Conservation (phyloP, 176 grass and related monocot genomes). For the Thalia dealbata region DNA sequence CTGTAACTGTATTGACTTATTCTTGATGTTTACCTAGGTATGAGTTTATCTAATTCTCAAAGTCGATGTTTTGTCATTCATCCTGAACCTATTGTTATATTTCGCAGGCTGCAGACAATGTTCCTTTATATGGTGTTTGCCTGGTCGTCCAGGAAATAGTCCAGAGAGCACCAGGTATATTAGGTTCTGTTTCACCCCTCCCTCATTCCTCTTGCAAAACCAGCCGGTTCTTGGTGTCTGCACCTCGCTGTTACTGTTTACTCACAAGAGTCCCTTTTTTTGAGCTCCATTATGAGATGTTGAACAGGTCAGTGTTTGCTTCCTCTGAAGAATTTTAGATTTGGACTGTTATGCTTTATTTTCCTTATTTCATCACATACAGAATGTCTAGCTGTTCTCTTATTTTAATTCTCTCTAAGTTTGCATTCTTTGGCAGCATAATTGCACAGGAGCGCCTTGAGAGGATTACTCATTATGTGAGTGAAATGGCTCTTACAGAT, state of each 20-base stretch:
- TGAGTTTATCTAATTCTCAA: neutral
- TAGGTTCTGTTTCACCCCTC: slow-evolving; percentile 71
- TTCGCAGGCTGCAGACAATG: slow-evolving; percentile 79
- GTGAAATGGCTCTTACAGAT: slow-evolving; percentile 61
- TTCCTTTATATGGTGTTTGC: slow-evolving; percentile 88
- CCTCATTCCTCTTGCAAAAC: slow-evolving; percentile 46
- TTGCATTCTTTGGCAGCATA: slow-evolving; percentile 41
- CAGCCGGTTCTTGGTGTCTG: slow-evolving; percentile 84
- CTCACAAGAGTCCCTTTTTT: slow-evolving; percentile 94
- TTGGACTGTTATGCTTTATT: neutral
- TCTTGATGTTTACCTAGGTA: neutral
- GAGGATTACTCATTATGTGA: slow-evolving; percentile 80
- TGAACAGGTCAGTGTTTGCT: slow-evolving; percentile 64
- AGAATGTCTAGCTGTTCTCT: neutral
- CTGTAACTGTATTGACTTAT: neutral
- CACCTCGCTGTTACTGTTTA: slow-evolving; percentile 95
- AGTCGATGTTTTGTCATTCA: neutral
- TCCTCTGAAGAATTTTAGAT: neutral
- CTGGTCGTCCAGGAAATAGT: slow-evolving; percentile 96
- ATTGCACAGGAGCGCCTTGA: slow-evolving; percentile 97
- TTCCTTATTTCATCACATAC: slow-evolving; percentile 13
- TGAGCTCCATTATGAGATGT: slow-evolving; percentile 97
- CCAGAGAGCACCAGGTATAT: slow-evolving; percentile 85
- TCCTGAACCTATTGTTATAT: slow-evolving; percentile 7
- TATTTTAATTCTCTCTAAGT: neutral